phyloP scores from a whole-genome alignment of 2,329 filamentous ascomycete species.

The Paracoccidioides lutzii region DNA sequence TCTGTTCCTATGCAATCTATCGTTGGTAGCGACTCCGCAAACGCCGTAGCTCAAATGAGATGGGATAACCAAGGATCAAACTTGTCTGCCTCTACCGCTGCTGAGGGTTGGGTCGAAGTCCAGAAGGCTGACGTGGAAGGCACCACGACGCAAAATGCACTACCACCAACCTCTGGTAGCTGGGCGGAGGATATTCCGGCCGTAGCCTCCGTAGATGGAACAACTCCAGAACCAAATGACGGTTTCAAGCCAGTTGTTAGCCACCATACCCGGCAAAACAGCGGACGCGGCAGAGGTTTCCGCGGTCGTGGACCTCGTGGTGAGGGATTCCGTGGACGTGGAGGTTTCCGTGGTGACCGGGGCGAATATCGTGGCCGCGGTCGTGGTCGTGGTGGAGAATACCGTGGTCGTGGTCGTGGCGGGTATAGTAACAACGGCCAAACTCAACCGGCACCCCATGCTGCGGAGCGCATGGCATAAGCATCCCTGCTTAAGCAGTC shows the following conservation, averaged over 20 bases:
- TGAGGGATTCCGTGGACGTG: conserved; percentile 25
- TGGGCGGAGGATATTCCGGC: conserved; percentile 74
- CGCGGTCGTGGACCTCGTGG: conserved; percentile 22
- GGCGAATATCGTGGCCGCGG: conserved; percentile 26
- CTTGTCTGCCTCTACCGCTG: conserved; percentile 34
- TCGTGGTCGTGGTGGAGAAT: conserved; percentile 21
- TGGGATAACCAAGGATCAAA: conserved; percentile 42
- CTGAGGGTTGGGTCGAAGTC: conserved; percentile 63
- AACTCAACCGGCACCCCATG: neutral
- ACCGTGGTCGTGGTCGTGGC: conserved; percentile 24
- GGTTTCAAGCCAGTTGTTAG: conserved; percentile 24
- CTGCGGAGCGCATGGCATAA: neutral
- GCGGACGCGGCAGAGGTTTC: conserved; percentile 24
- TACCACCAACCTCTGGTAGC: conserved; percentile 28
- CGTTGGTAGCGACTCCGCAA: conserved; percentile 29
- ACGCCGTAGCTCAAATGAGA: conserved; percentile 37
- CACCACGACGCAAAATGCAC: conserved; percentile 40
- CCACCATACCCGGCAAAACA: conserved; percentile 24
- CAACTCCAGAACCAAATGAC: conserved; percentile 11
- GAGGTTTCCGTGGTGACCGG: conserved; percentile 18
- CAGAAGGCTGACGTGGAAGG: conserved; percentile 62
- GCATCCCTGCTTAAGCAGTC: neutral
- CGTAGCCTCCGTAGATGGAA: conserved; percentile 18
- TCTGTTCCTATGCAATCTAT: conserved; percentile 28
- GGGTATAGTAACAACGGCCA: conserved; percentile 5